A percentile compares a stretch with the other conserved stretches of the same genome.
phyloP scores from a whole-genome alignment of 2,329 filamentous ascomycete species.

The Diaporthe batatas region DNA sequence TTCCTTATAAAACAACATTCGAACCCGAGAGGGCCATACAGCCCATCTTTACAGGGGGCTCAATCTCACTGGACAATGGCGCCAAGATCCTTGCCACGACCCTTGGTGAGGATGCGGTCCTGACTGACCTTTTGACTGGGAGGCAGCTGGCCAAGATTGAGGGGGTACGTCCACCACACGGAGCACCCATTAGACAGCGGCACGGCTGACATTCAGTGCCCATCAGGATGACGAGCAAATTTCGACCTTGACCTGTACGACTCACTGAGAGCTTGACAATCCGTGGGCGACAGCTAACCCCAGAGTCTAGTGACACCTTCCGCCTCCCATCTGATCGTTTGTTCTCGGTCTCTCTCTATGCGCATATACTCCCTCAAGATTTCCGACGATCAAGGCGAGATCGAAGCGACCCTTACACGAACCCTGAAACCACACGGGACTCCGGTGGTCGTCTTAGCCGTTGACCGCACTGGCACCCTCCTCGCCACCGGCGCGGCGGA shows the following conservation, averaged over 20 bases:
- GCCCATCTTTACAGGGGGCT: conserved; percentile 94
- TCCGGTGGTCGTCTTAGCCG: conserved; percentile 86
- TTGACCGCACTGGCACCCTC: conserved; percentile 89
- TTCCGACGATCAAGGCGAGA: conserved; percentile 66
- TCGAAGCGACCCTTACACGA: conserved; percentile 78
- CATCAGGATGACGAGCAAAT: conserved; percentile 81
- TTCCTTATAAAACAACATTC: conserved; percentile 87
- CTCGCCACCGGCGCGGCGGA: conserved; percentile 94
- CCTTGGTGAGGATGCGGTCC: conserved; percentile 89
- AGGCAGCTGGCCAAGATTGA: conserved; percentile 87
- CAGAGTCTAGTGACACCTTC: conserved; percentile 80
- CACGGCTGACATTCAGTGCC: background rate
- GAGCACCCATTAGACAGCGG: conserved; percentile 8
- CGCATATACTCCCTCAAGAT: conserved; percentile 83
- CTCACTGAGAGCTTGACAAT: conserved; percentile 24
- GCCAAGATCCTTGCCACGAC: conserved; percentile 88
- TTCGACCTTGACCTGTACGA: conserved; percentile 76
- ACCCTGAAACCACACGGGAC: conserved; percentile 91
- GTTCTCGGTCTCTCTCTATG: conserved; percentile 96
- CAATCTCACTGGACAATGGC: conserved; percentile 84
- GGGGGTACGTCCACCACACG: conserved; percentile 70
- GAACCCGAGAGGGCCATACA: conserved; percentile 85
- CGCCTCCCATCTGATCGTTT: conserved; percentile 88
- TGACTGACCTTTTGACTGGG: conserved; percentile 88
- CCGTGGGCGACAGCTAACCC: conserved; percentile 42